Evolutionary conservation across 306 rosid genomes (phyloP).

Genomic region (Cucurbita ficifolia): DNA sequence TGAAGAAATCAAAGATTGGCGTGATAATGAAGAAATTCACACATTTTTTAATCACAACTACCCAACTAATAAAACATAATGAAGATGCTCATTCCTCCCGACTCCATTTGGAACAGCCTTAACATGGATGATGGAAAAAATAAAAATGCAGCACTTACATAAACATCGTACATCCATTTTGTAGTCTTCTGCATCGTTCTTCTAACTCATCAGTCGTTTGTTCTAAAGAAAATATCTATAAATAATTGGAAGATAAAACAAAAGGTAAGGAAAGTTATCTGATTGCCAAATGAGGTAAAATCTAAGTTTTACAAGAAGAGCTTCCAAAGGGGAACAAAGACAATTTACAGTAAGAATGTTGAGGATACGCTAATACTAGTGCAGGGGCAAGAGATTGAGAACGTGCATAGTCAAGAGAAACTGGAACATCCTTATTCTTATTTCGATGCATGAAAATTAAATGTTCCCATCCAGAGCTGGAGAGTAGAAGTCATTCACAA

Average conservation of each 20-base stretch:
- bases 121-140: not conserved
- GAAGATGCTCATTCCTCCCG: not conserved
- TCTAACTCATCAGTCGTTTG: slow-evolving; percentile 59
- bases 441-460: not conserved
- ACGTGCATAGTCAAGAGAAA: not conserved
- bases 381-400: not conserved
- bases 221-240: slow-evolving; percentile 57
- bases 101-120: not conserved
- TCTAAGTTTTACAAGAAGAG: not conserved
- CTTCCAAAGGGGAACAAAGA: not conserved
- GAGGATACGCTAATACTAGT: not conserved
- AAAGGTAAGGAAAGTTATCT: not conserved
- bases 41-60: not conserved
- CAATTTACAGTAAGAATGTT: not conserved
- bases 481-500: not conserved
- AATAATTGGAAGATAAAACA: slow-evolving; percentile 5
- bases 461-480: not conserved
- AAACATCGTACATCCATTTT: slow-evolving; percentile 59
- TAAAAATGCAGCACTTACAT: slow-evolving; percentile 43
- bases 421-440: not conserved
- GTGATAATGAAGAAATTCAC: not conserved
- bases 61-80: not conserved
- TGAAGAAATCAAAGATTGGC: not conserved
- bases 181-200: slow-evolving; percentile 59
- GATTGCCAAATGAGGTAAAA: not conserved